Base-by-base conservation (phyloP, 306 rosid species). In the Vigna trinervia region DNA sequence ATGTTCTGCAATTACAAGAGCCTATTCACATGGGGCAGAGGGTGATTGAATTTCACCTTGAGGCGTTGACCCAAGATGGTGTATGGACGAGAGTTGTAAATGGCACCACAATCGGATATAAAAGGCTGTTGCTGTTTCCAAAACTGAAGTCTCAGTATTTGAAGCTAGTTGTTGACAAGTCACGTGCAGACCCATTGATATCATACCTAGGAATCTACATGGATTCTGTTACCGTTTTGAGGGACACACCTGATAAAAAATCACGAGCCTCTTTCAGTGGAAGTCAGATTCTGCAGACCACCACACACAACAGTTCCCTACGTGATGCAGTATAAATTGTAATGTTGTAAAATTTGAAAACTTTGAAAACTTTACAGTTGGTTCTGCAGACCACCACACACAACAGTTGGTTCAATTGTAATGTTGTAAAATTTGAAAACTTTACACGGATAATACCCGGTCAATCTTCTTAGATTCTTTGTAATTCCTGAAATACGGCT, bases 1-100 rank as follows among this genome's bases (percentile, higher is more conserved):
- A 94, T 80, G 89, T 94, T 87, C 78, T 94, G 78, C 77, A 75
- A 82, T 32, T 92, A 77, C 95, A 94, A 87, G 98, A 94, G 81
- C 96, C 98, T 58, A 94, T 92, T 82, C 89, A 92, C 12, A 85
- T 94, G 95, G 98, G 98, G 45, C 98, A 94, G 76, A 84, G 98
- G 69, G 85, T 94, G 76, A 69, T 79, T n/a, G 80, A 85, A 77
- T 94, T 94, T 79, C 93, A 87, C 79, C 87, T 94, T 6, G 96
- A 94, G 79, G 81, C 81, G 0, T 67, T 82, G 80, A 64, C 48
- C 51, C 84, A 64, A 66, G 76, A 83, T 46, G 87, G 89, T 41
- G 60, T 67, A 26, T 94, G 96, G 97, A 82, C 82, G 78, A 79
- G 83, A 58, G 91, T 90, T 60, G 46, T 64, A 38, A 85, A 77